Conservation (phyloP, 2,329 filamentous ascomycete species). For the Gyromitra esculenta region DNA sequence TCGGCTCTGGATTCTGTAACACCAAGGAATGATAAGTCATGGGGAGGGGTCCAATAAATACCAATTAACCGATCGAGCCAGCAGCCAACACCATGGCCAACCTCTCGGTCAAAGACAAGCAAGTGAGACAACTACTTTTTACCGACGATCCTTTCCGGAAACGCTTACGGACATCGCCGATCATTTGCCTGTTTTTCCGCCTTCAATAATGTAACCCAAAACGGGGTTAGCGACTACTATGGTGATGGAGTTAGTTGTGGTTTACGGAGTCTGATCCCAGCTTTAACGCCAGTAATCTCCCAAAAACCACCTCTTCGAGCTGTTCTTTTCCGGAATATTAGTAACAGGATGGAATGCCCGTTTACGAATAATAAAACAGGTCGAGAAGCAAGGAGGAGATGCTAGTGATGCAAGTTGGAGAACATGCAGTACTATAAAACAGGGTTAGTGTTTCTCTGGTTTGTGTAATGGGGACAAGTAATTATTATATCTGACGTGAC, state of each 20-base stretch:
- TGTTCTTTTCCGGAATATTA: slow-evolving; percentile 45
- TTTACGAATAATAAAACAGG: slow-evolving; percentile 36
- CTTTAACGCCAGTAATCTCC: slow-evolving; percentile 20
- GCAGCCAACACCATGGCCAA: slow-evolving; percentile 13
- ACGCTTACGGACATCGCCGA: slow-evolving; percentile 44
- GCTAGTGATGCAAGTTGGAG: slow-evolving; percentile 22
- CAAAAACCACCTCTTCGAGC: slow-evolving; percentile 14
- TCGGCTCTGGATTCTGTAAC: slow-evolving; percentile 39
- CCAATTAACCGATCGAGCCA: slow-evolving; percentile 48
- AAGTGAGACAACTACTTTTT: slow-evolving; percentile 52
- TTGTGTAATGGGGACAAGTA: slow-evolving; percentile 50
- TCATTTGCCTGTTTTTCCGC: slow-evolving; percentile 52
- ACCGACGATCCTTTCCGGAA: slow-evolving; percentile 44
- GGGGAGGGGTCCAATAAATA: slow-evolving; percentile 29
- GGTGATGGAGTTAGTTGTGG: slow-evolving; percentile 23
- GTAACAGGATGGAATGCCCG: slow-evolving; percentile 30
- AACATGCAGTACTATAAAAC: slow-evolving; percentile 45
- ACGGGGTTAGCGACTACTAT: slow-evolving; percentile 28
- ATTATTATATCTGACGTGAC: slow-evolving; percentile 51
- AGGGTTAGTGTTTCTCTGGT: slow-evolving; percentile 37
- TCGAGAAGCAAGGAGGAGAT: slow-evolving; percentile 7
- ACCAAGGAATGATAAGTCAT: slow-evolving; percentile 33
- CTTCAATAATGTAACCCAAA: slow-evolving; percentile 47
- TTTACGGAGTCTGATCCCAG: slow-evolving; percentile 36
- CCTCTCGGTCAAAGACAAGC: slow-evolving; percentile 36